Conservation (phyloP, 2,329 filamentous ascomycete genomes). For the Fonsecaea pugnacius region DNA sequence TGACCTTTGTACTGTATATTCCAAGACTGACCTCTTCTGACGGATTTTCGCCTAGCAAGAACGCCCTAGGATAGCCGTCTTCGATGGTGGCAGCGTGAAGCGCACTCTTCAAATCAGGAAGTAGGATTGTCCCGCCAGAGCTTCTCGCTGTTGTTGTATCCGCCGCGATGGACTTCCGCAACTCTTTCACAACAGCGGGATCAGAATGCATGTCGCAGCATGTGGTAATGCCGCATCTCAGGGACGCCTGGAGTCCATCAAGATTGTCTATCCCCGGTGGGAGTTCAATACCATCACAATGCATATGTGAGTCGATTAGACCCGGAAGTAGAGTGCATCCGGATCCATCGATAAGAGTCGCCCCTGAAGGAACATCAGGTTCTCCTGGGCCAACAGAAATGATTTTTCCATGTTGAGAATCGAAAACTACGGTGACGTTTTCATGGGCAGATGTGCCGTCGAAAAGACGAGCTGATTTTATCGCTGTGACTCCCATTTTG, state of each 20-base stretch:
- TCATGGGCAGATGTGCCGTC: constrained; percentile 27
- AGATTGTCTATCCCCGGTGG: constrained; percentile 26
- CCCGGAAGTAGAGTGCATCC: constrained; percentile 35
- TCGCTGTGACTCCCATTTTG: no score
- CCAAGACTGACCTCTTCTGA: constrained; percentile 39
- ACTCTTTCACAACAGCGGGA: constrained; percentile 27
- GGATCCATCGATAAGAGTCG: constrained; percentile 32
- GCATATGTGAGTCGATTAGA: constrained; percentile 35
- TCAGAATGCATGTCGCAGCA: constrained; percentile 36
- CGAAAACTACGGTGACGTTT: constrained; percentile 32
- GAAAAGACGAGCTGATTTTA: constrained; percentile 33
- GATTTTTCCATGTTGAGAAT: constrained; percentile 28
- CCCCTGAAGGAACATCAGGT: constrained; percentile 11
- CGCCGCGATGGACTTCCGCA: constrained; percentile 21
- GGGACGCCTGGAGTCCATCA: constrained; percentile 22
- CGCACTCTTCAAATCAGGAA: constrained; percentile 53
- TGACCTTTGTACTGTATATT: not conserved
- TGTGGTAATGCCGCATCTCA: constrained; percentile 35
- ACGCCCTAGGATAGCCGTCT: constrained; percentile 55
- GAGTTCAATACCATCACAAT: constrained; percentile 29
- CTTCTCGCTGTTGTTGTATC: constrained; percentile 28
- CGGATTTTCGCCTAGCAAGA: constrained; percentile 29
- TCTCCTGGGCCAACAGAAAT: constrained; percentile 21
- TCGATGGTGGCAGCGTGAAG: constrained; percentile 56
- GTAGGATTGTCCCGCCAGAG: constrained; percentile 18